Evolutionary conservation across 2,329 filamentous ascomycete species (phyloP), one percentile per base, ranked within the genome.

Genomic region (Sarocladium oryzae): DNA sequence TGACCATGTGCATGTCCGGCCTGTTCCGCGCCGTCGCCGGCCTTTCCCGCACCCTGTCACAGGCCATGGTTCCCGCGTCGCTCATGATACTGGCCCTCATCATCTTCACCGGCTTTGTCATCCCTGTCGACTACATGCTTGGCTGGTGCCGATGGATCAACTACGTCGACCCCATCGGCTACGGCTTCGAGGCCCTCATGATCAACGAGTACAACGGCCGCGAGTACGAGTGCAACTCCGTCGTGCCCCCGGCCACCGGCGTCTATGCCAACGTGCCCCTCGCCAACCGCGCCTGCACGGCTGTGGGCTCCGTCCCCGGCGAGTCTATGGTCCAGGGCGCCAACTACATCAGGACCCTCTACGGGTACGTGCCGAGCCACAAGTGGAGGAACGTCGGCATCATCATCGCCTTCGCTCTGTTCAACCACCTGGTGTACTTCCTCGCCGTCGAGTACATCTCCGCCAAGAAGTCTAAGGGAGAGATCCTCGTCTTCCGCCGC

Each of bases 71-170:
- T 2, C 68, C 67, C 1, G 63, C 69, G 7, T 63, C 69, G 0
- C 56, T 74, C 2, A 61, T 73, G 15, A 60, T 63, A 5, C 53
- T 64, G 0, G 60, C 59, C 2, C 1, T 64, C 1, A 54, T 63
- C 0, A 63, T 56, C 0, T 64, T 66, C 54, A 80, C 78, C 1
- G 78, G 74, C 56, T 77, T 82, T 54, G 62, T 69, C 9, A 69
- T 72, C 18, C 63, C 61, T 2, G 58, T 59, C 0, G 53, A 58
- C 2, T 63, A 65, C 62, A 86, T 81, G 79, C 70, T 78, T 11
- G 78, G 74, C 1, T 87, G 83, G 81, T 78, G 78, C 35, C 68
- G 78, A 35, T 86, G 83, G 83, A 82, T 86, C 53, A 80, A 78
- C 53, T 84, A 83, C 56, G 66, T 85, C 43, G 76, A 85, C 52